Base-by-base conservation (phyloP, 1,284 basidiomycete species). In the Cryptococcus deneoformans region DNA sequence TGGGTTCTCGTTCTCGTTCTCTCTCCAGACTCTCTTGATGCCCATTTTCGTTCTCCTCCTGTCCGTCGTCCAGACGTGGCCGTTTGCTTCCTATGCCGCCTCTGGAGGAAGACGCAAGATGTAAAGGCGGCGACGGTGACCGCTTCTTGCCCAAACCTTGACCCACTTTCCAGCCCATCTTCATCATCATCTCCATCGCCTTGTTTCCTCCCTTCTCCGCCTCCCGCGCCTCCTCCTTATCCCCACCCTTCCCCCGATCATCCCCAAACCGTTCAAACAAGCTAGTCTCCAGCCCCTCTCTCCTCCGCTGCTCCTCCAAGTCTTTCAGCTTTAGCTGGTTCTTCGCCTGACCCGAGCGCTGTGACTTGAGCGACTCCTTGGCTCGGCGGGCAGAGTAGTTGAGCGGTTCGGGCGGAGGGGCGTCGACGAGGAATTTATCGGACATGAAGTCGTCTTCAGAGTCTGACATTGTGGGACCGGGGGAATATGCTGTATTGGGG, bases 361-460 rank as follows among this genome's bases (percentile, higher is more conserved):
- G 60, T 12, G 62, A 62, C 43, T 66, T 62, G 5, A 70, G 62
- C 6, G 52, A 36, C 2, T 63, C 54, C 4, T 56, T 51, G 7
- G 62, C 36, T 2, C 77, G 63, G 46, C 67, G 60, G 12, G 66
- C 66, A 12, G 60, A 56, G 61, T 77, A 76, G 6, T 20, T 20
- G 20, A 20, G 20, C 20, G 20, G 20, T 20, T 20, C 20, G 20
- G 20, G 20, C 20, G 20, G 37, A 9, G 67, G 35, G 4, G 64
- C 48, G 1, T 74, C 71, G 36, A 72, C 62, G 39, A 78, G 71
- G 65, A 69, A 78, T 62, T 77, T 78, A 69, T 78, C 77, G 14
- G 75, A 77, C 77, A 78, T 78, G 68, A 78, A 78, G 59, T 78
- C 77, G 46, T 78, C 76, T 53, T 78, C 76, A 0, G 73, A 75